These are phyloP conservation scores for Colletotrichum truncatum DNA, from an alignment of 2,329 filamentous ascomycete genomes.

Conservation along the genomic window DNA sequence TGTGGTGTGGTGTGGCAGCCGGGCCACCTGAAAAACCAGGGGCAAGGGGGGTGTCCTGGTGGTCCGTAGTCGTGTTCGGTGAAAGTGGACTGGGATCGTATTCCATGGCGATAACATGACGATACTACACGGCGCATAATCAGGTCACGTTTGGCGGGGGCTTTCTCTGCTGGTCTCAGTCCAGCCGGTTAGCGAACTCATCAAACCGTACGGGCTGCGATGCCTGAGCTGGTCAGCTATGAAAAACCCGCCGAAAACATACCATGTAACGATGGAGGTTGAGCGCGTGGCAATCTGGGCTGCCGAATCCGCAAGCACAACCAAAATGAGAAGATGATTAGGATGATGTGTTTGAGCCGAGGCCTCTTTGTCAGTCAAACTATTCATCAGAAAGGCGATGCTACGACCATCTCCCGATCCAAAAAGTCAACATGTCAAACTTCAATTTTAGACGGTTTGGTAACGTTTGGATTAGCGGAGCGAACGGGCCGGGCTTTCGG, in stretches of 20 bases:
- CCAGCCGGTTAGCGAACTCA: neutral
- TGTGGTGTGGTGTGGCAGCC: neutral
- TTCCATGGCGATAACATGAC: neutral
- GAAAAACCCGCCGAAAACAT: neutral
- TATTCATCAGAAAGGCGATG: neutral
- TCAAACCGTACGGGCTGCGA: neutral
- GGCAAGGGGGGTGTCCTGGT: neutral
- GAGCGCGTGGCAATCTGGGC: neutral
- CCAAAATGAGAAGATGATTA: neutral
- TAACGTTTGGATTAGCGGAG: neutral
- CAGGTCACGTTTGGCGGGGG: too few species aligned
- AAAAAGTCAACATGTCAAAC: too few species aligned
- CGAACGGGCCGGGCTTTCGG: neutral
- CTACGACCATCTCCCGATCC: too few species aligned
- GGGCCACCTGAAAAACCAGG: constrained; percentile 17
- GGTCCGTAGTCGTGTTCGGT: constrained; percentile 13
- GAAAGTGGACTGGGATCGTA: neutral
- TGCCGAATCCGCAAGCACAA: neutral
- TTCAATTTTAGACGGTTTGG: neutral
- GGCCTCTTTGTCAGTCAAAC: neutral
- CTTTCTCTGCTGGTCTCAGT: neutral
- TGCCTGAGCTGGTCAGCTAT: neutral
- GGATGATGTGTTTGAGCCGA: neutral
- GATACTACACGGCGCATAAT: too few species aligned
- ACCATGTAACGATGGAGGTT: neutral